Percentiles rank a stretch among this genome's conserved stretches.
Evolutionary conservation across 176 grass and related monocot species (phyloP).

Genomic region (Eleusine indica): DNA sequence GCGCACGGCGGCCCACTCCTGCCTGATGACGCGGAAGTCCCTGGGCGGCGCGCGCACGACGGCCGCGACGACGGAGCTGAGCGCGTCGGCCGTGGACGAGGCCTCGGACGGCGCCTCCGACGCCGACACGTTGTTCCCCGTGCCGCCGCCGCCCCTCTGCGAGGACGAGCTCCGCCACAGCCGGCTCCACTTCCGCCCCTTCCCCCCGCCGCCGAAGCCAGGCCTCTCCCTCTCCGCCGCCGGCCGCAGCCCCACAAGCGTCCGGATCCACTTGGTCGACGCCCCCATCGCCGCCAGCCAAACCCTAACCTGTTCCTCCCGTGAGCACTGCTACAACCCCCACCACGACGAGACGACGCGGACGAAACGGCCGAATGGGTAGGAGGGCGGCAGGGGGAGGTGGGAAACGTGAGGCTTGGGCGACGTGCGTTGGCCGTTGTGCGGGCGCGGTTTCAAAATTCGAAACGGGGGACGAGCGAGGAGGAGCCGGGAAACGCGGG

Average conservation of each 20-base stretch:
- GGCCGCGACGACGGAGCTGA: slow-evolving; percentile 60
- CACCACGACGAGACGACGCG: neutral
- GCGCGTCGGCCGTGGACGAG: slow-evolving; percentile 55
- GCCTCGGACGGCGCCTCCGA: slow-evolving; percentile 66
- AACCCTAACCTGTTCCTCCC: neutral
- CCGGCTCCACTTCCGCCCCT: slow-evolving; percentile 66
- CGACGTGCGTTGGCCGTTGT: slow-evolving; percentile 42
- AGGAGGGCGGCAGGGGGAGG: neutral
- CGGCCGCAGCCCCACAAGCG: slow-evolving; percentile 61
- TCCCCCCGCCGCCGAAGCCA: slow-evolving; percentile 26
- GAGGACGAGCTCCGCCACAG: slow-evolving; percentile 71
- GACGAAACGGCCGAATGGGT: slow-evolving; percentile 18
- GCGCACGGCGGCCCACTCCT: slow-evolving; percentile 71
- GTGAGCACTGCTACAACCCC: neutral
- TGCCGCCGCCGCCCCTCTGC: slow-evolving; percentile 30
- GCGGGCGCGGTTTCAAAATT: slow-evolving; percentile 38
- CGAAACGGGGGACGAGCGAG: slow-evolving; percentile 31
- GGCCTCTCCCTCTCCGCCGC: slow-evolving; percentile 42
- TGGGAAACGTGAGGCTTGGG: slow-evolving; percentile 36
- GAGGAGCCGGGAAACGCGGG: neutral
- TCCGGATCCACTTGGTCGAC: slow-evolving; percentile 84
- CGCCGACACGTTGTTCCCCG: slow-evolving; percentile 33
- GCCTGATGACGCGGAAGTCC: slow-evolving; percentile 69
- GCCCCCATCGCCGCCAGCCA: slow-evolving; percentile 49
- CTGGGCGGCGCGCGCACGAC: slow-evolving; percentile 62